These are phyloP conservation scores for Aspergillus caelatus DNA, from an alignment of 2,329 filamentous ascomycete genomes.

Conservation along the genomic window DNA sequence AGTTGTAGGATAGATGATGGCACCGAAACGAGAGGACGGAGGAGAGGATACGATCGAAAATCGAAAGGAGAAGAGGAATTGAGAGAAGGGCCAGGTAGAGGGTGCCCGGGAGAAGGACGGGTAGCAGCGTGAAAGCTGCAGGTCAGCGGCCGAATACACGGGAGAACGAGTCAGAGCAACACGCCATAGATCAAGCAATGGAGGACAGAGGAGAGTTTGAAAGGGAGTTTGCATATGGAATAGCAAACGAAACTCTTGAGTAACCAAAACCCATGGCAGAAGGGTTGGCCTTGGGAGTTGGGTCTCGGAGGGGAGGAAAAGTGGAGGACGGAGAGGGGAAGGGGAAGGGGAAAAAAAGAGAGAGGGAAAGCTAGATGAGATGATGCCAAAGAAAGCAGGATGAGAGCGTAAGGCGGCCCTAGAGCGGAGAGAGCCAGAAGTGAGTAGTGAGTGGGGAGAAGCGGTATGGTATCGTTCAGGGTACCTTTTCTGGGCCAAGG, in stretches of 20 bases:
- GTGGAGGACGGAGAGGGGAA: constrained; percentile 21
- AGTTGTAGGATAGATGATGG: constrained; percentile 11
- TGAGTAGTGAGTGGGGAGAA: constrained; percentile 19
- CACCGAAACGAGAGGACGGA: constrained; percentile 8
- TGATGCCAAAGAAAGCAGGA: constrained; percentile 29
- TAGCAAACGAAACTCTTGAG: constrained; percentile 17
- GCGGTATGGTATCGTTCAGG: constrained; percentile 24
- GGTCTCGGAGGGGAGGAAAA: constrained; percentile 23
- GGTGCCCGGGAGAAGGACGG: constrained; percentile 29
- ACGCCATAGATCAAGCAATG: constrained; percentile 36
- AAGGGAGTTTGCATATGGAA: constrained; percentile 22
- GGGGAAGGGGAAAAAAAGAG: constrained; percentile 7
- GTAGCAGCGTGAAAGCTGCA: constrained; percentile 42
- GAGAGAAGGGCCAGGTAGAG: constrained; percentile 18
- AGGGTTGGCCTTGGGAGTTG: constrained; percentile 14
- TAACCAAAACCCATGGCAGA: constrained; percentile 26
- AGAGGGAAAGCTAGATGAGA: constrained; percentile 25
- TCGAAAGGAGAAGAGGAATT: constrained; percentile 18
- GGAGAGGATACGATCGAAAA: constrained; percentile 7
- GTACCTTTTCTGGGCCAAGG: constrained; percentile 23
- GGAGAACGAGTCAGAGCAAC: constrained; percentile 31
- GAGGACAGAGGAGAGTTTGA: constrained; percentile 15
- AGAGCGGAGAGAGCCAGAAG: constrained; percentile 23
- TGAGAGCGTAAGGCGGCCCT: constrained; percentile 25
- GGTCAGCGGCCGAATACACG: constrained; percentile 42